phyloP scores from a whole-genome alignment of 1,284 basidiomycete genomes.

The Ceratobasidium sp. region DNA sequence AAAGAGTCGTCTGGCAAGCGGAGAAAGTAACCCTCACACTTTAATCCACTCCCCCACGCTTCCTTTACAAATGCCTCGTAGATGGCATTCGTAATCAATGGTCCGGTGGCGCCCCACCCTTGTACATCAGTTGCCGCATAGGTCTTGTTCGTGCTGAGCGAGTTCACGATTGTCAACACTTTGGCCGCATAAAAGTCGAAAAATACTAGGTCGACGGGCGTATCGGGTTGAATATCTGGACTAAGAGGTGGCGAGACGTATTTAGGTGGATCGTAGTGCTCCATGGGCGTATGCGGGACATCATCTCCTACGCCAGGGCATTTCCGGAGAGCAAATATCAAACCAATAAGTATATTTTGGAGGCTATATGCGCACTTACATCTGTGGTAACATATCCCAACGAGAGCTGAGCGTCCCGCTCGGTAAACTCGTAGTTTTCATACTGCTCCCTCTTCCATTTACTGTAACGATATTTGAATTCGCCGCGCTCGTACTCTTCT shows the following conservation, averaged over 20 bases:
- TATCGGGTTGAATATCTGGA: slow-evolving; percentile 62
- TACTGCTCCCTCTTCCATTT: slow-evolving; percentile 47
- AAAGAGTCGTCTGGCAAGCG: too few relatives aligned
- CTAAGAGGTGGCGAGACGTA: slow-evolving; percentile 71
- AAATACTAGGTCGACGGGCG: slow-evolving; percentile 77
- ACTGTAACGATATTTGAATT: slow-evolving; percentile 35
- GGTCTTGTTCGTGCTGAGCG: slow-evolving; percentile 64
- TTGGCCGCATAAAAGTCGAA: slow-evolving; percentile 73
- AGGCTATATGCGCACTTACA: slow-evolving; percentile 61
- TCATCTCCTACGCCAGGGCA: slow-evolving; percentile 83
- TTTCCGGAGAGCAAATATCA: slow-evolving; percentile 59
- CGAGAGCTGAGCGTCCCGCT: slow-evolving; percentile 63
- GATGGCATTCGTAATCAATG: slow-evolving; percentile 18
- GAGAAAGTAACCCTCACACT: background rate
- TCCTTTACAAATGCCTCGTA: slow-evolving; percentile 36
- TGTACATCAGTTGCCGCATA: slow-evolving; percentile 68
- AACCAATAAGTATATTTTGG: slow-evolving; percentile 21
- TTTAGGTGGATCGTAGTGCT: slow-evolving; percentile 66
- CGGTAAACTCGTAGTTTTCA: slow-evolving; percentile 6
- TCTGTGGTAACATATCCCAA: slow-evolving; percentile 82
- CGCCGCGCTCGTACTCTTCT: slow-evolving; percentile 53
- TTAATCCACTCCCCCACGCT: background rate
- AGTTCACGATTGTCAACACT: slow-evolving; percentile 70
- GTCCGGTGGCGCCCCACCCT: slow-evolving; percentile 64
- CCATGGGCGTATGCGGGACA: slow-evolving; percentile 69